Evolutionary conservation across 2,329 filamentous ascomycete species (phyloP).

Genomic region (Fusarium protoensiforme): DNA sequence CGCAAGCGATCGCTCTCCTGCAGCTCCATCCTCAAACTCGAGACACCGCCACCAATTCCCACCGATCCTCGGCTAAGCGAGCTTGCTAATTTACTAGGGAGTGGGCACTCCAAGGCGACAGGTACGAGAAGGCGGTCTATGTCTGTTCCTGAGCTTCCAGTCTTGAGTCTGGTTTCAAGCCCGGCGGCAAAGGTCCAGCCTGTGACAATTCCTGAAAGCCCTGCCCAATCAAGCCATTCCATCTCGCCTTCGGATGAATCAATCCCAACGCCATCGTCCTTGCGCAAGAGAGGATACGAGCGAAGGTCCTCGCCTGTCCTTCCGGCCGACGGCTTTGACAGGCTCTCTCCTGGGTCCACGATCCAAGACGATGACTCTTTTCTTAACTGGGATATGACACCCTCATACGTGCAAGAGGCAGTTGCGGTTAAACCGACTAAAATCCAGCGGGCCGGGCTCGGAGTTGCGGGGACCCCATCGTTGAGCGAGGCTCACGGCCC

Average conservation of each 20-base stretch:
- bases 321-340: constrained; percentile 49
- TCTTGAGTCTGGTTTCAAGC: constrained; percentile 6
- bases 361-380: constrained; percentile 55
- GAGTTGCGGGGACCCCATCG: constrained; percentile 26
- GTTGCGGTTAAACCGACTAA: constrained; percentile 49
- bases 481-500: constrained; percentile 48
- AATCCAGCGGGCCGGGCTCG: constrained; percentile 24
- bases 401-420: constrained; percentile 58
- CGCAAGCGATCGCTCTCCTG: constrained; percentile 63
- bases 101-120: constrained; percentile 5
- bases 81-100: constrained; percentile 20
- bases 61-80: constrained; percentile 60
- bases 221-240: constrained; percentile 9
- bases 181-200: constrained; percentile 6
- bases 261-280: constrained; percentile 9
- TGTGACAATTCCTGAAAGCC: not conserved
- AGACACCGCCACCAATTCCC: constrained; percentile 59
- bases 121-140: constrained; percentile 42
- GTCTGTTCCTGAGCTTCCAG: constrained; percentile 41
- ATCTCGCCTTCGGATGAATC: constrained; percentile 7
- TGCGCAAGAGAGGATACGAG: constrained; percentile 20
- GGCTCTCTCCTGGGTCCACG: constrained; percentile 48
- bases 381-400: constrained; percentile 59
- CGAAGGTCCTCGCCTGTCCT: constrained; percentile 64
- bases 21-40: constrained; percentile 59